Conservation (phyloP, 164 flowering plant species). For the Stephania cephalantha region DNA sequence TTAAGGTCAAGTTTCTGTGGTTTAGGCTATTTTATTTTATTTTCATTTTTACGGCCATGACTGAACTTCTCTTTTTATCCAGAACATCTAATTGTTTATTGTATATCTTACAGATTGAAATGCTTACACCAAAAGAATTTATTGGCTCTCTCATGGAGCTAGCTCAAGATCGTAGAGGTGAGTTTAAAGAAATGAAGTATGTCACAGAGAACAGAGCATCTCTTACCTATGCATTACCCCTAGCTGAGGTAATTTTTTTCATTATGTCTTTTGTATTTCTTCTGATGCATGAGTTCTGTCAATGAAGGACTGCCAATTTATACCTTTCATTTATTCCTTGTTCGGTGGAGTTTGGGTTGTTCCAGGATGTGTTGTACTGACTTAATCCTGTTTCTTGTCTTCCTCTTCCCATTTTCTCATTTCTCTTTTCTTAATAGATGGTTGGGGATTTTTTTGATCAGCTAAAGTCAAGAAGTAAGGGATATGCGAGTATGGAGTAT, state of each 20-base stretch:
- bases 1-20: slow-evolving; percentile 51
- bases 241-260: slow-evolving; percentile 65
- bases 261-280: not conserved
- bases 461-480: slow-evolving; percentile 93
- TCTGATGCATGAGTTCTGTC: not conserved
- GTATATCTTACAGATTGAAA: slow-evolving; percentile 58
- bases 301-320: not conserved
- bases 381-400: not conserved
- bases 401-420: not conserved
- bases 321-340: not conserved
- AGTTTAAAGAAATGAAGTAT: slow-evolving; percentile 83
- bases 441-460: slow-evolving; percentile 99
- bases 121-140: slow-evolving; percentile 94
- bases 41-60: not conserved
- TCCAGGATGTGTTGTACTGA: not conserved
- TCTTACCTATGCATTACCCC: slow-evolving; percentile 70
- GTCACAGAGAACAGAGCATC: slow-evolving; percentile 86
- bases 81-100: slow-evolving; percentile 4
- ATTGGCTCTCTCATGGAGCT: slow-evolving; percentile 97
- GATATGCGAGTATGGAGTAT: slow-evolving; percentile 99
- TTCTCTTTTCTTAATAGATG: slow-evolving; percentile 49
- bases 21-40: not conserved
- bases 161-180: slow-evolving; percentile 92
- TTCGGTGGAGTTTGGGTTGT: not conserved
- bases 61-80: not conserved